phyloP scores from a whole-genome alignment of 305 asterid species.

The Salvia sclarea region DNA sequence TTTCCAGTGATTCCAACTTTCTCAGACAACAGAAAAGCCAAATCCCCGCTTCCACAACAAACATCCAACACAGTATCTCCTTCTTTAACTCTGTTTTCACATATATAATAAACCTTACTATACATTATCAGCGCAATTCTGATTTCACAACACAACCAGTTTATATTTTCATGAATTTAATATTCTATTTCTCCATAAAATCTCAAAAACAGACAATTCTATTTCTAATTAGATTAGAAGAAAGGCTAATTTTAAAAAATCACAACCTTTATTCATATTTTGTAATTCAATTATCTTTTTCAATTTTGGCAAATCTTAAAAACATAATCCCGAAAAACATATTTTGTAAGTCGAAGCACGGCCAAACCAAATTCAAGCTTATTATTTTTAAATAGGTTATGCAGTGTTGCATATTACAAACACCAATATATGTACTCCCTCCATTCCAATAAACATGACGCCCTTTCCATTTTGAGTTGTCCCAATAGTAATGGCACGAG shows the following conservation, averaged over 20 bases:
- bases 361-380: neutral
- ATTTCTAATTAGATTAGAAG: conserved; percentile 9
- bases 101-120: conserved; percentile 19
- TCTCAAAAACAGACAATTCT: neutral
- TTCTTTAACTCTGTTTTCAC: conserved; percentile 64
- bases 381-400: neutral
- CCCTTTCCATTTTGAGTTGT: too few relatives aligned
- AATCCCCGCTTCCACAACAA: conserved; percentile 98
- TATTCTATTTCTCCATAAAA: neutral
- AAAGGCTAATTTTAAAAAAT: neutral
- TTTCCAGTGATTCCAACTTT: conserved; percentile 79
- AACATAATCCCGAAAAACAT: too few relatives aligned
- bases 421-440: too few relatives aligned
- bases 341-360: too few relatives aligned
- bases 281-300: neutral
- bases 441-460: too few relatives aligned
- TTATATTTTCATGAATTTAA: neutral
- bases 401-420: neutral
- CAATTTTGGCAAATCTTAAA: neutral
- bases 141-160: neutral
- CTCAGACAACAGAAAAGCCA: conserved; percentile 81
- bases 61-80: conserved; percentile 82
- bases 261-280: neutral
- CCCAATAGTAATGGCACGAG: too few relatives aligned
- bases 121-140: conserved; percentile 4